Conservation (phyloP, 2,329 filamentous ascomycete species). For the Aspergillus ochraceoroseus region DNA sequence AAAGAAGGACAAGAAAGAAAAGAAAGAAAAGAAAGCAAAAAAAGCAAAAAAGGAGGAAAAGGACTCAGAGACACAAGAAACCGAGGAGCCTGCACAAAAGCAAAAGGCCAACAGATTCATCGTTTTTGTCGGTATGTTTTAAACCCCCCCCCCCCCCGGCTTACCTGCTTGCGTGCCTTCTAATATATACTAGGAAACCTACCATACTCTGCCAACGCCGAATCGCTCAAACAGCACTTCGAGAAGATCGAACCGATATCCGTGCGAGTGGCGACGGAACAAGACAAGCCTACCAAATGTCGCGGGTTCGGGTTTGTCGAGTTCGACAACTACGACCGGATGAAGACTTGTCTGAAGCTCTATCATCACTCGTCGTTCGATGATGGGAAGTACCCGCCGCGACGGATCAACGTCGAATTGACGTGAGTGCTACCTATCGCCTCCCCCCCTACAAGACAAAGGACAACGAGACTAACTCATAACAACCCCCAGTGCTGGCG, state of each 20-base stretch:
- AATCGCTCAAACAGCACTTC: constrained; percentile 70
- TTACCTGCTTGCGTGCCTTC: not conserved
- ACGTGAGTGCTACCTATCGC: constrained; percentile 55
- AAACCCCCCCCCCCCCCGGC: not conserved
- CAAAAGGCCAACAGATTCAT: constrained; percentile 60
- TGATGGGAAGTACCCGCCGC: constrained; percentile 50
- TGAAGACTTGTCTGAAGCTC: constrained; percentile 87
- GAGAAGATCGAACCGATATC: constrained; percentile 64
- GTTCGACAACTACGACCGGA: constrained; percentile 77
- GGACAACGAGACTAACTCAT: constrained; percentile 1
- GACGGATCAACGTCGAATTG: constrained; percentile 88
- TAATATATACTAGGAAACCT: constrained; percentile 64
- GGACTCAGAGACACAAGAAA: constrained; percentile 14
- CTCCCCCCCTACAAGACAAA: not conserved
- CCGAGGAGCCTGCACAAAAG: constrained; percentile 18
- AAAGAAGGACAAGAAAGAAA: constrained; percentile 24
- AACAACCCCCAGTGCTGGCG: constrained; percentile 58
- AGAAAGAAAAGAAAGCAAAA: constrained; percentile 25
- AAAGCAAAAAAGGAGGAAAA: constrained; percentile 10
- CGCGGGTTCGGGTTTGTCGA: constrained; percentile 84
- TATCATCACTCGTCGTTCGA: constrained; percentile 82
- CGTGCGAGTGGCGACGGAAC: constrained; percentile 69
- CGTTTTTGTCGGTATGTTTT: constrained; percentile 63
- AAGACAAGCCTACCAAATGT: constrained; percentile 57
- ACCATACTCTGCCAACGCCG: constrained; percentile 72